Evolutionary conservation across 441 rosid genomes (phyloP).

Genomic region (Erysimum pusillum): DNA sequence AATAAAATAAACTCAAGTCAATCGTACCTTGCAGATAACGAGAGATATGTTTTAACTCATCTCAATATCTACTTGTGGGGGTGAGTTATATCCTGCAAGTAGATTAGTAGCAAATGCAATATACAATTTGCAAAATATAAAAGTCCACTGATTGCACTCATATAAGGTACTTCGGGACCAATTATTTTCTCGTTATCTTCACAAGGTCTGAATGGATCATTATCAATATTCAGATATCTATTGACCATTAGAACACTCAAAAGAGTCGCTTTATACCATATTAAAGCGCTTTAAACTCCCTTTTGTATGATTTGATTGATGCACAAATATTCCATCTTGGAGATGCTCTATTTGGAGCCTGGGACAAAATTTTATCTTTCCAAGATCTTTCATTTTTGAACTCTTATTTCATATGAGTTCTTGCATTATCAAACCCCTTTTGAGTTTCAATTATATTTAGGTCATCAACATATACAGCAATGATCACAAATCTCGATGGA

Average conservation of each 20-base stretch:
- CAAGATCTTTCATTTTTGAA: not conserved
- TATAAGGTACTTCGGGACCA: no score
- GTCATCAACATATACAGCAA: not conserved
- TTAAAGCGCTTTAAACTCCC: no score
- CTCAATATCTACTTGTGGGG: not conserved
- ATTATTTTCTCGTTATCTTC: no score
- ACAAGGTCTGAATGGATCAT: no score
- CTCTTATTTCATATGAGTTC: no score
- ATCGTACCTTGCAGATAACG: not conserved
- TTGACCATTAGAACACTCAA: no score
- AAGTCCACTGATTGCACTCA: no score
- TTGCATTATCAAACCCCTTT: not conserved
- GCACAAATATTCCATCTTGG: no score
- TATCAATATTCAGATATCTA: no score
- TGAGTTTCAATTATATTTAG: not conserved
- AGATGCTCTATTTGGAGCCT: no score
- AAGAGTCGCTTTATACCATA: no score
- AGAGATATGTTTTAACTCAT: not conserved
- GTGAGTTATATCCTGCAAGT: not conserved
- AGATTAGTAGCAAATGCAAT: not conserved
- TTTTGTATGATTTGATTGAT: no score
- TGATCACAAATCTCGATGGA: not conserved
- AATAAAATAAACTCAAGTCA: not conserved
- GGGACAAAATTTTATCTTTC: not conserved
- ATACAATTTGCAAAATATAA: not conserved